Conservation (phyloP, 768 basidiomycete species). For the Auricularia sp. region DNA sequence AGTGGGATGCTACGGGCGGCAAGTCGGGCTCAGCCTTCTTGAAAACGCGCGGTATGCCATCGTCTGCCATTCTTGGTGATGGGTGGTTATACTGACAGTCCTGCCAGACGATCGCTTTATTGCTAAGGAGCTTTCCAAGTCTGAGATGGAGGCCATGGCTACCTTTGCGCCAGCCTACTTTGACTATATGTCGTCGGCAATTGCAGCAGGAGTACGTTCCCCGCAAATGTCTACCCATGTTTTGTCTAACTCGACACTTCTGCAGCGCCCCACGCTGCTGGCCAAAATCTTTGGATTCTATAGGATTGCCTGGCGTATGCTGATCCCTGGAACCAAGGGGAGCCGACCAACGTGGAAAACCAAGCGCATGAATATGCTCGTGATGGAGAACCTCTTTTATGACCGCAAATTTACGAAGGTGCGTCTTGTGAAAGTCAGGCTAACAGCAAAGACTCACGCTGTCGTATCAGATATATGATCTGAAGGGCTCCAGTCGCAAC, state of each 20-base stretch:
- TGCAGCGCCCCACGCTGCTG: slow-evolving; percentile 80
- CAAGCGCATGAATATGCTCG: slow-evolving; percentile 87
- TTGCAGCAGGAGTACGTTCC: slow-evolving; percentile 62
- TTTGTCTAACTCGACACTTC: slow-evolving; percentile 8
- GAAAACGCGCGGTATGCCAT: slow-evolving; percentile 72
- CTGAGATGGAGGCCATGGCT: slow-evolving; percentile 90
- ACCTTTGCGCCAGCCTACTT: slow-evolving; percentile 97
- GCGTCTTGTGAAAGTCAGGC: background rate
- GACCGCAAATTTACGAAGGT: slow-evolving; percentile 85
- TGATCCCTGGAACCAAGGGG: slow-evolving; percentile 50
- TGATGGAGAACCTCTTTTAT: slow-evolving; percentile 98
- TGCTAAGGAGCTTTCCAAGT: slow-evolving; percentile 85
- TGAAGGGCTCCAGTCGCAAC: slow-evolving; percentile 93
- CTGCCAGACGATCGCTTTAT: slow-evolving; percentile 90
- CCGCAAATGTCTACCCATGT: background rate
- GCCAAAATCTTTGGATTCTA: slow-evolving; percentile 97
- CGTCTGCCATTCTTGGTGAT: background rate
- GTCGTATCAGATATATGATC: slow-evolving; percentile 74
- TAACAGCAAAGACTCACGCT: background rate
- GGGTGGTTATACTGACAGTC: background rate
- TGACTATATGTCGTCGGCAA: slow-evolving; percentile 93
- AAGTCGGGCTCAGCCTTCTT: slow-evolving; percentile 96
- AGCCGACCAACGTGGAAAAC: slow-evolving; percentile 54
- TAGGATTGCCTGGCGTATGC: slow-evolving; percentile 83
- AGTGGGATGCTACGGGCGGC: slow-evolving; percentile 92